Conservation (phyloP, 1,139 yeast genomes). For the Lodderomyces theae region DNA sequence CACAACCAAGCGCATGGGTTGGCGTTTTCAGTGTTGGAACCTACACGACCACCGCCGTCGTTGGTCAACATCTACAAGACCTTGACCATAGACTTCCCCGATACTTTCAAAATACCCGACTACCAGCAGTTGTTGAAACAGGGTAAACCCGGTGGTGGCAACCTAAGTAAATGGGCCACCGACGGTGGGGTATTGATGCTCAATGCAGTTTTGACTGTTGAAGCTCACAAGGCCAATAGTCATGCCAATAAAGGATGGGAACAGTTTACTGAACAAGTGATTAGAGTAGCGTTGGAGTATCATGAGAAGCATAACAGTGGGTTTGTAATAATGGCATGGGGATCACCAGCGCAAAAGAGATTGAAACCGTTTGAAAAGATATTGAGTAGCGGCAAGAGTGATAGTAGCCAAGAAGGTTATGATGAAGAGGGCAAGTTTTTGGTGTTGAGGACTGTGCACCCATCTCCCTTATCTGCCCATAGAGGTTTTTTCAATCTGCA, state of each 20-base stretch:
- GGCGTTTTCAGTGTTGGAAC: constrained; percentile 87
- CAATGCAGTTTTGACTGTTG: constrained; percentile 87
- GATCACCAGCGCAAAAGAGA: constrained; percentile 82
- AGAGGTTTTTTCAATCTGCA: constrained; percentile 75
- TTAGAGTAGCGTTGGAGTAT: constrained; percentile 44
- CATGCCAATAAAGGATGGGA: constrained; percentile 96
- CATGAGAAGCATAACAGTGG: constrained; percentile 39
- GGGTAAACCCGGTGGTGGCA: constrained; percentile 53
- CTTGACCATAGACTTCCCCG: constrained; percentile 67
- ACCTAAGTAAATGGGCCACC: constrained; percentile 79
- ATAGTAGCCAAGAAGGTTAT: constrained; percentile 2
- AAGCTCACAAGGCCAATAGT: constrained; percentile 90
- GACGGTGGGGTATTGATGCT: constrained; percentile 79
- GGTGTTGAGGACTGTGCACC: constrained; percentile 79
- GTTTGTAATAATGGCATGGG: constrained; percentile 89
- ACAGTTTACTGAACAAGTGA: constrained; percentile 71
- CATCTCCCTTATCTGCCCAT: constrained; percentile 88
- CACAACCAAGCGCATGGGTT: constrained; percentile 93
- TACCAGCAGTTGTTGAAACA: constrained; percentile 27
- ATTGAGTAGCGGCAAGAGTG: constrained; percentile 19
- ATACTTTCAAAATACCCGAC: constrained; percentile 53
- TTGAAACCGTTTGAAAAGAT: constrained; percentile 41
- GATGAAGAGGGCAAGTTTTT: constrained; percentile 28
- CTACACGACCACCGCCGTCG: constrained; percentile 88
- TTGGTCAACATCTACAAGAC: constrained; percentile 84